Evolutionary conservation across 202 grass and related monocot genomes (phyloP).

Genomic region (Digitaria exilis): DNA sequence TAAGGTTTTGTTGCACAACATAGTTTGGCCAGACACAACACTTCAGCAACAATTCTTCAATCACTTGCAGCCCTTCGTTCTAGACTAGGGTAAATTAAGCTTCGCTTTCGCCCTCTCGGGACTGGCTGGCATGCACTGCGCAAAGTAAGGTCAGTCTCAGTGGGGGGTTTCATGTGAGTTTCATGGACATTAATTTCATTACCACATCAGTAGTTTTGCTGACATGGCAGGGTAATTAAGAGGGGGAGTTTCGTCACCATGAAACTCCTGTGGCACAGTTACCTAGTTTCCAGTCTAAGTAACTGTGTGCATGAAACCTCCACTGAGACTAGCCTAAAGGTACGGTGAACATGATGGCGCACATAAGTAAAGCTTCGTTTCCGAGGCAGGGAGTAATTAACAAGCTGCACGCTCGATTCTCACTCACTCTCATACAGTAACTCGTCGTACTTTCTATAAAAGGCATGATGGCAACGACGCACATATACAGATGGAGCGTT

Average conservation of each 20-base stretch:
- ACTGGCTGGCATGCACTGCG: background rate
- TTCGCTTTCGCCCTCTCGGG: background rate
- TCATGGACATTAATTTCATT: no score
- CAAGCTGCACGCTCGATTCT: background rate
- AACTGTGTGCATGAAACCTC: no score
- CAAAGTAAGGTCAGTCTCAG: no score
- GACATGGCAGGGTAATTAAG: no score
- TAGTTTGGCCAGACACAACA: background rate
- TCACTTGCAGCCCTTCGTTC: background rate
- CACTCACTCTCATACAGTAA: background rate
- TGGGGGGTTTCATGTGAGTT: no score
- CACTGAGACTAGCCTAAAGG: no score
- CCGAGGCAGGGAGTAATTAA: background rate
- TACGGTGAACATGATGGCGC: no score
- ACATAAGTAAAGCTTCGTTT: no score
- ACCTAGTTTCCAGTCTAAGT: no score
- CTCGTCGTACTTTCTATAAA: conserved; percentile 17
- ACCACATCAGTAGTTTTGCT: no score
- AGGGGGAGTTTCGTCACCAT: no score
- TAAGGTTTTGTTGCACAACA: background rate
- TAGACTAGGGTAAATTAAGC: background rate
- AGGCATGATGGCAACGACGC: background rate
- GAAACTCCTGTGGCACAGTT: no score
- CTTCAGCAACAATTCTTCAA: background rate
- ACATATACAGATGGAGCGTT: background rate